These are phyloP conservation scores for Lagenaria siceraria DNA, from an alignment of 306 rosid species.

Conservation along the genomic window DNA sequence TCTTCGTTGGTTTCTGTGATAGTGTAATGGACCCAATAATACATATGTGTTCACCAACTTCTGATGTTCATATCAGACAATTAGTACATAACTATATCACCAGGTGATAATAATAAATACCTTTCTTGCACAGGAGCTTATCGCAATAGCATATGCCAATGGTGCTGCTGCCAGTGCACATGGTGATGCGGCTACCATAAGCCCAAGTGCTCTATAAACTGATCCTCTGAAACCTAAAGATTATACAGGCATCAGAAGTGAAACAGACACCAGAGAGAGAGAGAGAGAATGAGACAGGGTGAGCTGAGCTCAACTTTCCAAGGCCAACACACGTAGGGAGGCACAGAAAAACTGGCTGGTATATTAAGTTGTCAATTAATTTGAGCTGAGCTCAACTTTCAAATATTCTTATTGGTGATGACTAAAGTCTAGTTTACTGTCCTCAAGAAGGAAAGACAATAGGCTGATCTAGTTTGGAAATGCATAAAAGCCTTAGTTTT, in stretches of 20 bases:
- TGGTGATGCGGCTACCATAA: conserved; percentile 98
- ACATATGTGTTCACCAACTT: background rate
- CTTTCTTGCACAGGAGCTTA: conserved; percentile 89
- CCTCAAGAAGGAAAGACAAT: background rate
- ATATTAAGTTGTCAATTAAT: background rate
- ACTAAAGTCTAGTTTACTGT: background rate
- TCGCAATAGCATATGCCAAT: conserved; percentile 89
- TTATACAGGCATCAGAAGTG: conserved; percentile 22
- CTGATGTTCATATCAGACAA: background rate
- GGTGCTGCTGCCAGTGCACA: conserved; percentile 99
- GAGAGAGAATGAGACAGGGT: background rate
- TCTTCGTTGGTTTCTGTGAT: background rate
- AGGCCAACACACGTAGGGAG: background rate
- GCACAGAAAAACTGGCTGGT: background rate
- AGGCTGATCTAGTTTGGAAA: background rate
- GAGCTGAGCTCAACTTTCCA: background rate
- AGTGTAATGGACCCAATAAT: background rate
- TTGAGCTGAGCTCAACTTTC: background rate
- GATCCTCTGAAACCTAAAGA: conserved; percentile 91
- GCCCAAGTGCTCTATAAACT: conserved; percentile 85
- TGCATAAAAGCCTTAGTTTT: background rate
- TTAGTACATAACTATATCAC: background rate
- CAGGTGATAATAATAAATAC: conserved; percentile 20
- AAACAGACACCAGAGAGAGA: background rate
- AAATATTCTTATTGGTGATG: background rate